Evolutionary conservation across 768 basidiomycete genomes (phyloP), one percentile per base, ranked within the genome.

Genomic region (Mycena venus): DNA sequence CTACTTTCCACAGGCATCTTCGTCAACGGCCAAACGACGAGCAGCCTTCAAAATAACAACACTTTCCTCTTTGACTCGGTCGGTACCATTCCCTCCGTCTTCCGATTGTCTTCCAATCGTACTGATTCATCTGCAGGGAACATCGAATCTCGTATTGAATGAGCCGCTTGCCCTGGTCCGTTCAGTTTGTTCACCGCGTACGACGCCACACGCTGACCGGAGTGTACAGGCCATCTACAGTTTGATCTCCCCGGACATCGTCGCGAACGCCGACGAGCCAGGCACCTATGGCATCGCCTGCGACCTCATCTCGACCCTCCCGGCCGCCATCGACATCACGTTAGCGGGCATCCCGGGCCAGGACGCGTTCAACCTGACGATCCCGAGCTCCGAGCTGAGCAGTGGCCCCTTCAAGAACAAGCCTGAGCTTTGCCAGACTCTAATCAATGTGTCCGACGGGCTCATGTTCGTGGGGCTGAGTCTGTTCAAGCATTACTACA

Each of bases 11-110:
- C 14, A 32, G 72, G 65, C 3, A 82, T 91, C 59, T 85, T 82
- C 34, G 89, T 91, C 49, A 91, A 91, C 75, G 90, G 89, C 31
- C 83, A 87, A 78, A 89, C 89, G 3, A 88, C 82, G 21, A 82
- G 83, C 15, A 68, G 84, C 6, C 80, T 91, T 55, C 84, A 84
- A 53, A 77, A 78, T 15, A 75, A 79, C 56, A 85, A 88, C 40
- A 83, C 74, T 44, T 84, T 91, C 78, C 88, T 90, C 69, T 90
- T 90, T 76, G 90, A 91, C 80, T 88, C 86, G 71, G 89, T 56
- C 2, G 7, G 53, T 58, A n/a, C 36, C 11, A 32, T 12, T 53
- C n/a, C n/a, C n/a, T n/a, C n/a, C n/a, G n/a, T n/a, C n/a, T n/a
- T n/a, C n/a, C n/a, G n/a, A n/a, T n/a, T n/a, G n/a, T n/a, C n/a